Base-by-base conservation (phyloP, 1,139 yeast species). In the Hyphopichia buzzinii region DNA sequence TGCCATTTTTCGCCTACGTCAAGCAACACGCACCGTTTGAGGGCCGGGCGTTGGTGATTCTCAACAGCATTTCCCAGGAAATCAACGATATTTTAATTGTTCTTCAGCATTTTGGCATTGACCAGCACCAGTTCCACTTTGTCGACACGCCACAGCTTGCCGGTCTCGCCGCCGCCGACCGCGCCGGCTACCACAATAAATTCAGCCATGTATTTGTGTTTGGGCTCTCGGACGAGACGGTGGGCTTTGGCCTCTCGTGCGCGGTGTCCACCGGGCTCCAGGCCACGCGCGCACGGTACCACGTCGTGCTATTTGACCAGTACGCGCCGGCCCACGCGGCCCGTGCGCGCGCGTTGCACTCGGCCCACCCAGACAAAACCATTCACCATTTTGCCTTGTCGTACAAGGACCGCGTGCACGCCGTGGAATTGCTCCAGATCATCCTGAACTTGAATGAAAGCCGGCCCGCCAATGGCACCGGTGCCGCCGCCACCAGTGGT, bases 11-110 rank as follows among this genome's bases (percentile, higher is more conserved):
- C 41, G 44, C 55, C 2, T 63, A 48, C 34, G 33, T 63, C 19
- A 52, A 54, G 34, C 52, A 51, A 30, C 35, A 38, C 34, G 46
- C 35, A 38, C 13, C 33, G 37, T 10, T 23, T 14, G 19, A 30
- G 3, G 53, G 54, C n/a, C 46, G 52, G 21, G 39, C 58, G 4
- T 46, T 67, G 33, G 44, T 68, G 5, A 42, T 67, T 3, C 48
- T 68, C 16, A 55, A 58, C 38, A 63, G 65, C 38, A 36, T 50
- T 10, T 36, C 39, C 4, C 54, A 50, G 30, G 72, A 68, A 39
- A 46, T 64, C 16, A 68, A 68, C 46, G 75, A 69, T 41, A 50
- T 67, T 8, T 50, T 67, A 11, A 50, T 68, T 21, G 63, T 66
- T 6, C 39, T 66, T 17, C 58, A 57, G 35, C 55, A 64, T 34